Evolutionary conservation across 2,329 filamentous ascomycete species (phyloP), one percentile per base, ranked within the genome.

Genomic region (Aspergillus vadensis): DNA sequence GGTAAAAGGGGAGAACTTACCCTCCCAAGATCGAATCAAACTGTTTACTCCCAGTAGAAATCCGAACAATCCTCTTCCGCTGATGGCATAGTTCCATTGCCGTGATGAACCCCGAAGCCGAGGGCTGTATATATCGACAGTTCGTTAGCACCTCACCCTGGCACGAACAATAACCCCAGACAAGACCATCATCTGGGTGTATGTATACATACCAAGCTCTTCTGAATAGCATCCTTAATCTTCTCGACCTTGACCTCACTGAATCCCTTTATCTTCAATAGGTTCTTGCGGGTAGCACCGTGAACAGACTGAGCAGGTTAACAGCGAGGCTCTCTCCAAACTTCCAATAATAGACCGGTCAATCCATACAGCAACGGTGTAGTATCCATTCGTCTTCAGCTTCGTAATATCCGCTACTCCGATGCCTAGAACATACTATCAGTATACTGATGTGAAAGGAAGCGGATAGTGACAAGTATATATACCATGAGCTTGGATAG

Each of bases 171-270:
- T n/a, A 17, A 15, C 32, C 32, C 9, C 8, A 7, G 14, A 10
- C 8, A 3, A 6, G 5, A 7, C 23, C 23, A 9, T n/a, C 17
- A 30, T 9, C 41, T 23, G 23, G 23, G 5, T 30, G 10, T 12
- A 32, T 30, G 10, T 12, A 32, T 36, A 36, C 74, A 57, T 73
- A 86, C 85, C 72, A 84, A 76, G 61, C 83, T 86, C 72, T 88
- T 88, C 49, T 81, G 80, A 57, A 86, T 82, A 52, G 87, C 87
- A 66, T 90, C 88, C 69, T 88, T 89, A 70, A 90, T 82, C 72
- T 89, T 90, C 64, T 90, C 87, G 4, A 89, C 87, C 72, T 90
- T 90, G 69, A 86, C 80, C 70, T 89, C 87, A 59, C 86, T 89
- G 74, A 89, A 88, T 8, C 87, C 88, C 69, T 88, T 89, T 73